Evolutionary conservation across 179 eudicot genomes (phyloP).

Genomic region (Beta macrorhiza): DNA sequence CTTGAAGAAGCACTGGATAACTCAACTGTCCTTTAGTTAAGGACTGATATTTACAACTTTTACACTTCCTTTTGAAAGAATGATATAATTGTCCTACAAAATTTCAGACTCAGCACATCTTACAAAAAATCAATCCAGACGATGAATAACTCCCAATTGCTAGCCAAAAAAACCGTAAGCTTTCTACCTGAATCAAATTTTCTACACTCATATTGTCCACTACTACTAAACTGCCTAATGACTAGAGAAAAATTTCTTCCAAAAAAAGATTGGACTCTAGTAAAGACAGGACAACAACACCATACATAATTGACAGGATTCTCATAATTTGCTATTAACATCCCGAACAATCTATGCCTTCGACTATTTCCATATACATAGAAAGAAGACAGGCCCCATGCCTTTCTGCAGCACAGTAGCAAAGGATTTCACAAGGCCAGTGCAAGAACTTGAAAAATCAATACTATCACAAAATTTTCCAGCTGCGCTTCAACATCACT

Average conservation of each 20-base stretch:
- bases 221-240: background rate
- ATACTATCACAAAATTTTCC: slow-evolving; percentile 6
- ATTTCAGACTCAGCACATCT: slow-evolving; percentile 22
- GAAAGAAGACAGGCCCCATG: background rate
- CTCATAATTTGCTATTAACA: background rate
- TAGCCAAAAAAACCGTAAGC: slow-evolving; percentile 18
- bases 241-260: background rate
- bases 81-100: slow-evolving; percentile 30
- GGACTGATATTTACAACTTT: slow-evolving; percentile 29
- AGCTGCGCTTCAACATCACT: background rate
- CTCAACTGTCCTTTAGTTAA: background rate
- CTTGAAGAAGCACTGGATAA: slow-evolving; percentile 1
- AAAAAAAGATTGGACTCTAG: background rate
- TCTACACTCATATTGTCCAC: slow-evolving; percentile 7
- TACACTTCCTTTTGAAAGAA: slow-evolving; percentile 22
- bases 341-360: background rate
- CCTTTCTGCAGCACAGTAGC: background rate
- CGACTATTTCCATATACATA: slow-evolving; percentile 2
- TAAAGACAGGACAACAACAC: background rate
- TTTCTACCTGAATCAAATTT: slow-evolving; percentile 7
- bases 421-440: background rate
- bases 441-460: background rate
- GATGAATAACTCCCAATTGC: slow-evolving; percentile 11
- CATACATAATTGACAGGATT: background rate
- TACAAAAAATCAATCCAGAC: slow-evolving; percentile 17